Evolutionary conservation across 352 stramenopile species (phyloP).

Genomic region (Phytophthora sojae): DNA sequence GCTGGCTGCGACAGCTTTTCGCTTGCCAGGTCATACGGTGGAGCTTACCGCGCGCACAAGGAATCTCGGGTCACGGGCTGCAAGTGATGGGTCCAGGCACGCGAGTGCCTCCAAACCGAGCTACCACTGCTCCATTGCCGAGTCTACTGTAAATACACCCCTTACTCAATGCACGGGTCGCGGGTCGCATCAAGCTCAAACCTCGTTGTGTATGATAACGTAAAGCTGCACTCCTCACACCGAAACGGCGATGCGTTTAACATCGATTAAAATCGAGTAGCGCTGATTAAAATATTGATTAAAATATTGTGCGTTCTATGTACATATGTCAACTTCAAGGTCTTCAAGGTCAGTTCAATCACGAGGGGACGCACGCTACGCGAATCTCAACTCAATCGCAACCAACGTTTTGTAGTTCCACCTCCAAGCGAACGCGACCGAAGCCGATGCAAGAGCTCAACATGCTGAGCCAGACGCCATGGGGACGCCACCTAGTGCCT

Average conservation of each 20-base stretch:
- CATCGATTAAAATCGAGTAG: conserved; percentile 9
- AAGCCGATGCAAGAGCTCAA: neutral
- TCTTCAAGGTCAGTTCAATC: neutral
- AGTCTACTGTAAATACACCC: neutral
- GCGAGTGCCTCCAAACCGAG: neutral
- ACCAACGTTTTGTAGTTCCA: neutral
- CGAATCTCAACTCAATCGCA: neutral
- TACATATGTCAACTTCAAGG: conserved; percentile 3
- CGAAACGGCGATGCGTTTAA: neutral
- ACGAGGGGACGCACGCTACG: neutral
- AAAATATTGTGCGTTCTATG: conserved; percentile 1
- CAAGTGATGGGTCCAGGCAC: conserved; percentile 6
- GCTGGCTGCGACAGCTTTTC: neutral
- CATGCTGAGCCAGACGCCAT: neutral
- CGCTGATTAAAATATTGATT: conserved; percentile 16
- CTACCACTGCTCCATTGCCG: neutral
- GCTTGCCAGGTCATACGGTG: neutral
- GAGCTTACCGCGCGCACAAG: neutral
- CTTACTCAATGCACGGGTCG: neutral
- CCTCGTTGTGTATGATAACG: neutral
- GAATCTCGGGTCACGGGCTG: conserved; percentile 8
- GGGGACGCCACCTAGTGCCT: neutral
- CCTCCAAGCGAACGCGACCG: neutral
- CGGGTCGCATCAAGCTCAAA: neutral
- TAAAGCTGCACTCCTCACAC: neutral